Evolutionary conservation across 2,329 filamentous ascomycete genomes (phyloP).

Genomic region (Hypoxylon sp.): DNA sequence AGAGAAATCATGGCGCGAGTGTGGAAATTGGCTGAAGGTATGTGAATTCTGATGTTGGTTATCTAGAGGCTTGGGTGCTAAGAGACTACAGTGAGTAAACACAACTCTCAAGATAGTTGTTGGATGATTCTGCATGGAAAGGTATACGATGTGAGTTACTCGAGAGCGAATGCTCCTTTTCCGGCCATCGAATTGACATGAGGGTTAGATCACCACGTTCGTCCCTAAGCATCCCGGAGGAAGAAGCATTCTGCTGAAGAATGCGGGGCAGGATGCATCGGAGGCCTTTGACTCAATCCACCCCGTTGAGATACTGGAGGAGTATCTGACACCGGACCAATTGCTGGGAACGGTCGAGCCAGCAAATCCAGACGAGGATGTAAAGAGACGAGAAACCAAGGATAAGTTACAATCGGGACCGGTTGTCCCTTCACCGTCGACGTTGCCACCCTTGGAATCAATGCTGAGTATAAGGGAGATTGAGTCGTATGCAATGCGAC

Average conservation of each 20-base stretch:
- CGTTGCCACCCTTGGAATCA: conserved; percentile 30
- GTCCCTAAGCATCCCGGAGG: conserved; percentile 45
- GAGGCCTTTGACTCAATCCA: conserved; percentile 44
- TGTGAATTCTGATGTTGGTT: conserved; percentile 5
- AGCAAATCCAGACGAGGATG: neutral
- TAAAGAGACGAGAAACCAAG: neutral
- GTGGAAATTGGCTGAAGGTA: conserved; percentile 40
- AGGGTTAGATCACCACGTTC: conserved; percentile 43
- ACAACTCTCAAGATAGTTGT: conserved; percentile 43
- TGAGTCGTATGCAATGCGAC: conserved; percentile 82
- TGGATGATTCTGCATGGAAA: conserved; percentile 48
- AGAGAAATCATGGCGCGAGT: conserved; percentile 22
- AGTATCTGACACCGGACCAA: conserved; percentile 42
- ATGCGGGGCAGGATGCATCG: conserved; percentile 45
- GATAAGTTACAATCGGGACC: neutral
- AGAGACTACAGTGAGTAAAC: conserved; percentile 36
- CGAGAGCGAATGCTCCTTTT: neutral
- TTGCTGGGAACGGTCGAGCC: conserved; percentile 34
- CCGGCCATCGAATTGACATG: neutral
- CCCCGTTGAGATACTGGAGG: conserved; percentile 44
- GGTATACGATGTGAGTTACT: conserved; percentile 45
- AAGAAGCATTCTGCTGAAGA: conserved; percentile 42
- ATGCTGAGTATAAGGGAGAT: conserved; percentile 90
- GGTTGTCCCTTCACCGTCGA: neutral
- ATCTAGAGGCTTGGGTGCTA: conserved; percentile 1